These are phyloP conservation scores for Rhodotorula babjevae DNA, from an alignment of 768 basidiomycete genomes.

Conservation along the genomic window DNA sequence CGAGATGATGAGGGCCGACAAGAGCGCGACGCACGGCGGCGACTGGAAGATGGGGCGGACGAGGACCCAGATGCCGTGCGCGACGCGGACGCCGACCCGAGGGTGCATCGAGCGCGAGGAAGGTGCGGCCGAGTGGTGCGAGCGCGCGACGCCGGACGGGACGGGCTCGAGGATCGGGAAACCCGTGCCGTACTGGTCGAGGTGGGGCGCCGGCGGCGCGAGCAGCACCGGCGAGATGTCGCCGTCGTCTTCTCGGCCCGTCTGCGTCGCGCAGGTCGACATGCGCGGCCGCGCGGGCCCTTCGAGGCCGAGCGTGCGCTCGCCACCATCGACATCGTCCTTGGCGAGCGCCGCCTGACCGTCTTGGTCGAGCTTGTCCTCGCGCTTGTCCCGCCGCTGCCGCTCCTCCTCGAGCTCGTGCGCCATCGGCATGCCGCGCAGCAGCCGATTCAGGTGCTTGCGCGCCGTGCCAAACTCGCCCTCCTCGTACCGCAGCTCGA, in stretches of 20 bases:
- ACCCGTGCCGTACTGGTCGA: not conserved
- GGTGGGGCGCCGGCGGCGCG: not conserved
- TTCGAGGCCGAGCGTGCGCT: not conserved
- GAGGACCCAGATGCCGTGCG: conserved; percentile 35
- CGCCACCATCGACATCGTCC: not conserved
- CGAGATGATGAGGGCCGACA: conserved; percentile 57
- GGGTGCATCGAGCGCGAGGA: not conserved
- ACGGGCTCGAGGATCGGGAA: conserved; percentile 7
- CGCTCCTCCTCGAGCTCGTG: conserved; percentile 24
- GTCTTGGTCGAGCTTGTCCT: not conserved
- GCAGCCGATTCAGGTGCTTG: conserved; percentile 4
- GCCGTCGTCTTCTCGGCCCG: not conserved
- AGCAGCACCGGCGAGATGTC: not conserved
- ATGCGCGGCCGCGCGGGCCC: not conserved
- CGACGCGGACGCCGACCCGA: not conserved
- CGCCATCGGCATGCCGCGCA: conserved; percentile 16
- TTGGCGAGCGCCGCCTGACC: too few species aligned
- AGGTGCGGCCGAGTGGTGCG: conserved; percentile 3
- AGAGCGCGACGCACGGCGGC: conserved; percentile 57
- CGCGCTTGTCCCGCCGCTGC: not conserved
- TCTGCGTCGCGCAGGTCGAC: not conserved
- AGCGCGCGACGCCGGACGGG: not conserved
- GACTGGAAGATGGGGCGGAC: conserved; percentile 49
- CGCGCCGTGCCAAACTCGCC: conserved; percentile 5
- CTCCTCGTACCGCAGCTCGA: conserved; percentile 60